phyloP scores from a whole-genome alignment of 2,329 filamentous ascomycete species.

The Colletotrichum viniferum region DNA sequence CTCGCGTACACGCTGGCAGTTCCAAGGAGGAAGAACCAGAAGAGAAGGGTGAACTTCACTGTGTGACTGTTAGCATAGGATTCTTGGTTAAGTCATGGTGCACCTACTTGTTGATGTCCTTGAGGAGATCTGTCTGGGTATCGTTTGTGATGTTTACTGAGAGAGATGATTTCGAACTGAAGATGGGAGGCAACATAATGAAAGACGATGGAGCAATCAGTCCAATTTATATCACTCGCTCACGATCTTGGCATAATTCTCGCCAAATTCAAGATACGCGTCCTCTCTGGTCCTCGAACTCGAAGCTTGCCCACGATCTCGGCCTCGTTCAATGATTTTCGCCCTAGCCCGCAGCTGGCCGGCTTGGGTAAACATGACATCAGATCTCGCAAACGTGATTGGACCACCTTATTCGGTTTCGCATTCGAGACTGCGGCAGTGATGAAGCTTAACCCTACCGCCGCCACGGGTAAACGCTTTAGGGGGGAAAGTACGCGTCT shows the following conservation, averaged over 20 bases:
- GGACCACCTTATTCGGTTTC: not conserved
- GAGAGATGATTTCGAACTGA: fast-evolving
- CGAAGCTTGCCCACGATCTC: not conserved
- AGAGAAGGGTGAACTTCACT: not conserved
- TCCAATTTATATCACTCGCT: not conserved
- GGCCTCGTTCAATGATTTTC: not conserved
- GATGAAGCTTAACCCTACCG: not conserved
- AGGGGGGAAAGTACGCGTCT: not conserved
- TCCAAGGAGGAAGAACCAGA: not conserved
- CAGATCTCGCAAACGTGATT: not conserved
- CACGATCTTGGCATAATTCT: not conserved
- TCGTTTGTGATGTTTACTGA: no score
- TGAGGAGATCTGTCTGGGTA: no score
- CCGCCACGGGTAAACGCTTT: not conserved
- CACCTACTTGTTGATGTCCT: not conserved
- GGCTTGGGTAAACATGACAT: not conserved
- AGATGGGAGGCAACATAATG: fast-evolving
- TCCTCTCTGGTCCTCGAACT: not conserved
- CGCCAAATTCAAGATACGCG: not conserved
- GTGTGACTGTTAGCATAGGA: fast-evolving
- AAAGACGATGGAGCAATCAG: not conserved
- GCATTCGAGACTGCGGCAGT: not conserved
- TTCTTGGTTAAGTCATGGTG: fast-evolving
- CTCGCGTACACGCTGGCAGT: not conserved
- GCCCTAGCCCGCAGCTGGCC: not conserved